A percentile compares a stretch with the other conserved stretches of the same genome.
phyloP scores from a whole-genome alignment of 768 basidiomycete species.

The Phanerochaete sordida region DNA sequence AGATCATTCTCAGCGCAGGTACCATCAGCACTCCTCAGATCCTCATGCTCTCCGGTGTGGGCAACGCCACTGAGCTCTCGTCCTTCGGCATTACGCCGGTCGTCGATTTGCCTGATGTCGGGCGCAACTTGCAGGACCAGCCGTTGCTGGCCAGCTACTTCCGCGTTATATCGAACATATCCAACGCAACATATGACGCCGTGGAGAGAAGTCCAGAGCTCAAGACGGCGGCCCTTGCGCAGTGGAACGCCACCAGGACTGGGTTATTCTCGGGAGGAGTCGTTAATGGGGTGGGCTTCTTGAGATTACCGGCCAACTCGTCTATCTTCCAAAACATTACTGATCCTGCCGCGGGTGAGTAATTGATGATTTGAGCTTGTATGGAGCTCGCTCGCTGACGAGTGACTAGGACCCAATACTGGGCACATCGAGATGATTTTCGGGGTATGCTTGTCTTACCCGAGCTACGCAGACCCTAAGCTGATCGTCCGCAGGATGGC shows the following conservation, averaged over 20 bases:
- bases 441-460: neutral
- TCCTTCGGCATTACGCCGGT: slow-evolving; percentile 24
- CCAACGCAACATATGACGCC: slow-evolving; percentile 8
- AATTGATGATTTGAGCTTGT: neutral
- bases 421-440: neutral
- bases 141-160: neutral
- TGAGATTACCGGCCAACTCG: slow-evolving; percentile 12
- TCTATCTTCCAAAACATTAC: slow-evolving; percentile 21
- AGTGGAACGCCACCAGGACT: neutral
- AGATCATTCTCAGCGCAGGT: too few relatives aligned
- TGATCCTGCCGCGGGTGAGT: slow-evolving; percentile 34
- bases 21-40: slow-evolving; percentile 21
- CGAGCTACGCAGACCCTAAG: neutral
- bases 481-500: neutral
- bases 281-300: slow-evolving; percentile 25
- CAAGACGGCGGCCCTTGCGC: neutral
- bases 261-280: slow-evolving; percentile 17
- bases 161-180: neutral
- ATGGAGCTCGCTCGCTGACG: neutral
- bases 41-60: slow-evolving; percentile 33
- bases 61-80: slow-evolving; percentile 25
- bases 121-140: slow-evolving; percentile 21
- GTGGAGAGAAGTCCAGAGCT: slow-evolving; percentile 6
- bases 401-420: neutral
- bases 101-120: slow-evolving; percentile 37